Evolutionary conservation across 2,329 filamentous ascomycete genomes (phyloP), one percentile per base, ranked within the genome.

Genomic region (Fusarium papillatum): DNA sequence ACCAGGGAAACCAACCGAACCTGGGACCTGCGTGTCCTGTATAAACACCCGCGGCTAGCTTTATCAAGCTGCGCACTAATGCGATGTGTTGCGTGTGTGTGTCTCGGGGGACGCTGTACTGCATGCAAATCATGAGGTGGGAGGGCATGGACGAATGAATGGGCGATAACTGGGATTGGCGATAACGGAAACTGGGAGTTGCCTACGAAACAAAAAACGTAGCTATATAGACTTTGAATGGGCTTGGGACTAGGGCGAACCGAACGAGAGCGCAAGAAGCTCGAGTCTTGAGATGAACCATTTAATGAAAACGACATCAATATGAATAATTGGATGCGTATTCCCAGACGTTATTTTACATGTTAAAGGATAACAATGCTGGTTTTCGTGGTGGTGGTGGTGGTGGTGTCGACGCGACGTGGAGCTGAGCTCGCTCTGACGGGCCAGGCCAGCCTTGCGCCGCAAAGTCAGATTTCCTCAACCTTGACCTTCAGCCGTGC

Each of bases 221-320:
- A 64, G 70, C 61, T 77, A 34, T 55, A 75, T 79, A 79, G 77
- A 79, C 74, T 75, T 77, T 39, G 69, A 74, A 72, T 73, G 66
- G 71, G 76, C 66, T 71, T 68, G 70, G 71, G 72, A 70, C 65
- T 60, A 70, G 65, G 74, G 68, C 59, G 62, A 55, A 63, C 66
- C 61, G 69, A 55, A 69, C 66, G 48, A 66, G 74, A 71, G 64
- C 63, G 59, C 64, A 72, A 36, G 41, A 48, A 43, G 69, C 68
- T 73, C 71, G 59, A 73, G 72, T 75, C 72, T 75, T 67, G 66
- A 66, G 74, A 78, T 70, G 71, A 77, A 70, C 57, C 68, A 79
- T 78, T 77, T 79, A 79, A 79, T 79, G 78, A 72, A 78, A 80
- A 77, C 74, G 76, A 75, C 70, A 68, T 77, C 67, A 53, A 66